These are phyloP conservation scores for Fusarium albidum DNA, from an alignment of 2,329 filamentous ascomycete genomes.

Conservation along the genomic window DNA sequence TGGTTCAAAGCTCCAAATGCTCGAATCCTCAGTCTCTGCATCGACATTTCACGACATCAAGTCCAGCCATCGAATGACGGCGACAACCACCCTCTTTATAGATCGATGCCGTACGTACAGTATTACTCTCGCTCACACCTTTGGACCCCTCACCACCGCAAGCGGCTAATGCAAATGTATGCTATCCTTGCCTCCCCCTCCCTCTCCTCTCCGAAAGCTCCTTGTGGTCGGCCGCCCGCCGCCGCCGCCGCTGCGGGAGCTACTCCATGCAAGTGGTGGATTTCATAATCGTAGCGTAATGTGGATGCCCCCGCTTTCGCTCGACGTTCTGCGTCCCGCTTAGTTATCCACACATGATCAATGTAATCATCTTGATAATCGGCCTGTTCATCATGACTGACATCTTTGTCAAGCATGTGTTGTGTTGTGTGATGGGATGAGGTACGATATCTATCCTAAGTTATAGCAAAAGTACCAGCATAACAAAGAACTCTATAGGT, in stretches of 20 bases:
- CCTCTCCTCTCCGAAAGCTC: conserved; percentile 13
- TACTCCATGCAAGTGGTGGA: conserved; percentile 14
- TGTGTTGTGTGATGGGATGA: no score
- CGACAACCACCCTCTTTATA: conserved; percentile 35
- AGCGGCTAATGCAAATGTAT: not conserved
- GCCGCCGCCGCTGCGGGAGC: not conserved
- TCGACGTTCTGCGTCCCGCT: conserved; percentile 31
- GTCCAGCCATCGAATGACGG: conserved; percentile 24
- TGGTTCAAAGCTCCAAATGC: conserved; percentile 24
- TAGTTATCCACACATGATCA: conserved; percentile 31
- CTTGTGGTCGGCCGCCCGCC: conserved; percentile 1
- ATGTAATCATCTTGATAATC: conserved; percentile 35
- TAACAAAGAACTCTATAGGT: no score
- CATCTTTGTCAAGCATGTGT: conserved; percentile 6
- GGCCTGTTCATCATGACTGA: conserved; percentile 22
- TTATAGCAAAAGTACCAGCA: no score
- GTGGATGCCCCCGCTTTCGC: conserved; percentile 33
- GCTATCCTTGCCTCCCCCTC: conserved; percentile 10
- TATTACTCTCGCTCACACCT: conserved; percentile 34
- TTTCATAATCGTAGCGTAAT: conserved; percentile 42
- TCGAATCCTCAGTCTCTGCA: conserved; percentile 31
- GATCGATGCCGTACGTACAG: conserved; percentile 8
- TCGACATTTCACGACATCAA: conserved; percentile 29
- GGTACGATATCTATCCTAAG: no score
- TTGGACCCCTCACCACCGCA: conserved; percentile 32